A percentile compares a stretch with the other conserved stretches of the same genome.
Evolutionary conservation across 2,329 filamentous ascomycete genomes (phyloP).

Genomic region (Stylonectria norvegica): DNA sequence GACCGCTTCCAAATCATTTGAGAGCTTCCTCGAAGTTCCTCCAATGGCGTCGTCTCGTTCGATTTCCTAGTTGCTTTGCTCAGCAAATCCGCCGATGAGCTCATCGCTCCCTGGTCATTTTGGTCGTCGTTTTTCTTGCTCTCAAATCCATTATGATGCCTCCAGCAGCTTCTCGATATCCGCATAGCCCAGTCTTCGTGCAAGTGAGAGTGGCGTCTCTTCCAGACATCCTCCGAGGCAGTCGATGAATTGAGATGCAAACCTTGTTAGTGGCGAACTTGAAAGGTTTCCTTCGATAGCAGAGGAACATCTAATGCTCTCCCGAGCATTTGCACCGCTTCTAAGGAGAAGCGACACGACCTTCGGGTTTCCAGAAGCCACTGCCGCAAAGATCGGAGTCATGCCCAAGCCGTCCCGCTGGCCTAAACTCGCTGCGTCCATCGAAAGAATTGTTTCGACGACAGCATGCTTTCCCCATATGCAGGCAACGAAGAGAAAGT

Average conservation of each 20-base stretch:
- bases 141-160: not conserved
- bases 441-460: not conserved
- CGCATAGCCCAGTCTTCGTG: not conserved
- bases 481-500: not conserved
- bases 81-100: too few relatives aligned
- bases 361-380: not conserved
- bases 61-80: not conserved
- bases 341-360: not conserved
- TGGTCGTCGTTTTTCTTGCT: not conserved
- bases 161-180: slow-evolving; percentile 1
- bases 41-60: not conserved
- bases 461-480: not conserved
- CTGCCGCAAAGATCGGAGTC: not conserved
- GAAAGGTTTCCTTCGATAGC: not conserved
- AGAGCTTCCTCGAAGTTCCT: not conserved
- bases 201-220: not conserved
- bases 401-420: not conserved
- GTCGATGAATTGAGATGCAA: not conserved
- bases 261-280: not conserved
- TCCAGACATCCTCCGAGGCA: not conserved
- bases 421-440: not conserved
- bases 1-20: not conserved
- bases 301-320: not conserved
- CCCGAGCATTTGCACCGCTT: not conserved
- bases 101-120: not conserved